Evolutionary conservation across 768 basidiomycete genomes (phyloP).

Genomic region (Xerocomellus intermedius): DNA sequence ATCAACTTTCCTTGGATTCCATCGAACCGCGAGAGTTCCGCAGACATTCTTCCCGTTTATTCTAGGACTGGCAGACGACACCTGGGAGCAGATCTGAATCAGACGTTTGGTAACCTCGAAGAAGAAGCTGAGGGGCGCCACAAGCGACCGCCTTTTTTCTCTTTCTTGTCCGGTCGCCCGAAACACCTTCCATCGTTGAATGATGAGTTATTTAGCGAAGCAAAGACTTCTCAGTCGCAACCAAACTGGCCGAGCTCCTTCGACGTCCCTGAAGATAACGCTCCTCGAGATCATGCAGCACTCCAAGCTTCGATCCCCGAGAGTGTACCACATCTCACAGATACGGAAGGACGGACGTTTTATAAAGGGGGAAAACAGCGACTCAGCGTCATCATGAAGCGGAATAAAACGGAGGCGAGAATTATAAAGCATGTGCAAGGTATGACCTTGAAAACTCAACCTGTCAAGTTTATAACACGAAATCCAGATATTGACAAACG

Average conservation of each 20-base stretch:
- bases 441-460: constrained; percentile 12
- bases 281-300: constrained; percentile 15
- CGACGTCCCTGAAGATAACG: constrained; percentile 18
- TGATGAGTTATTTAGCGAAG: constrained; percentile 24
- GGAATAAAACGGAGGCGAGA: constrained; percentile 33
- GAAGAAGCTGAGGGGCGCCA: constrained; percentile 5
- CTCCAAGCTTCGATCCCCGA: constrained; percentile 2
- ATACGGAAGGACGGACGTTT: constrained; percentile 25
- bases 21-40: neutral
- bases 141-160: constrained; percentile 13
- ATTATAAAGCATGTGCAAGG: constrained; percentile 50
- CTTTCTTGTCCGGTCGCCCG: constrained; percentile 13
- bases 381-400: constrained; percentile 31
- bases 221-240: constrained; percentile 23
- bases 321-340: constrained; percentile 3
- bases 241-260: constrained; percentile 25
- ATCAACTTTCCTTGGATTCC: neutral
- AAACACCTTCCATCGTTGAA: constrained; percentile 18
- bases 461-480: neutral
- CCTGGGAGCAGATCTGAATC: neutral
- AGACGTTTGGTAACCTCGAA: constrained; percentile 5
- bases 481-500: constrained; percentile 45
- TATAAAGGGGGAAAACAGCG: constrained; percentile 32
- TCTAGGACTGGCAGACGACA: neutral
- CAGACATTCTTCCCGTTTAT: neutral